phyloP scores from a whole-genome alignment of 2,329 filamentous ascomycete genomes.

The Colletotrichum tamarilloi region DNA sequence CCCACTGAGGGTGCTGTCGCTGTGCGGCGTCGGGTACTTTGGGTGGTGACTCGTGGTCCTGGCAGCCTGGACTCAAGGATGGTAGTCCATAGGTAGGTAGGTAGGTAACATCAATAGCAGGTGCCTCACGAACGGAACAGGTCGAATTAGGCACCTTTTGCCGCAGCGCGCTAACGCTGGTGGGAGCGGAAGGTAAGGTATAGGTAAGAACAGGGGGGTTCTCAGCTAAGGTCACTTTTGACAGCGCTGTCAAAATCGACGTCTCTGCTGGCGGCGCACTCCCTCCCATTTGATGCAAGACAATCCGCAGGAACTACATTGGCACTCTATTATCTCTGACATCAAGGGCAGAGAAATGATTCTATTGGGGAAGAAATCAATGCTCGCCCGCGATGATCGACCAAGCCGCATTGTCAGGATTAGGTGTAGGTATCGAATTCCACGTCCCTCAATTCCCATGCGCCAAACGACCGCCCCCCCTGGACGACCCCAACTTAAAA shows the following conservation, averaged over 20 bases:
- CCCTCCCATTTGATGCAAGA: no score
- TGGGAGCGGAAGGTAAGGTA: slow-evolving; percentile 1
- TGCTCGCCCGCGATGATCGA: not conserved
- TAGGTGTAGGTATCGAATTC: not conserved
- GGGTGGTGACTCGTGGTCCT: not conserved
- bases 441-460: not conserved
- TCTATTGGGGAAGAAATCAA: not conserved
- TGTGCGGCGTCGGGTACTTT: not conserved
- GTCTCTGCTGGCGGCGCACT: no score
- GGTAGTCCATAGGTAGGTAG: no score
- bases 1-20: not conserved
- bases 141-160: slow-evolving; percentile 11
- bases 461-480: slow-evolving; percentile 5
- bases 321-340: not conserved
- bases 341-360: not conserved
- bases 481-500: slow-evolving; percentile 4
- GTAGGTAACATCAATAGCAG: not conserved
- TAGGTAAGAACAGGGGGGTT: not conserved
- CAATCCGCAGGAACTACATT: not conserved
- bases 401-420: not conserved
- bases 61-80: not conserved
- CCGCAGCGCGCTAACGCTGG: slow-evolving; percentile 18
- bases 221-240: not conserved
- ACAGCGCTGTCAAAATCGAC: no score
- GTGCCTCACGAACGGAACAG: not conserved